phyloP scores from a whole-genome alignment of 2,329 filamentous ascomycete genomes.

The Colletotrichum coccodes region DNA sequence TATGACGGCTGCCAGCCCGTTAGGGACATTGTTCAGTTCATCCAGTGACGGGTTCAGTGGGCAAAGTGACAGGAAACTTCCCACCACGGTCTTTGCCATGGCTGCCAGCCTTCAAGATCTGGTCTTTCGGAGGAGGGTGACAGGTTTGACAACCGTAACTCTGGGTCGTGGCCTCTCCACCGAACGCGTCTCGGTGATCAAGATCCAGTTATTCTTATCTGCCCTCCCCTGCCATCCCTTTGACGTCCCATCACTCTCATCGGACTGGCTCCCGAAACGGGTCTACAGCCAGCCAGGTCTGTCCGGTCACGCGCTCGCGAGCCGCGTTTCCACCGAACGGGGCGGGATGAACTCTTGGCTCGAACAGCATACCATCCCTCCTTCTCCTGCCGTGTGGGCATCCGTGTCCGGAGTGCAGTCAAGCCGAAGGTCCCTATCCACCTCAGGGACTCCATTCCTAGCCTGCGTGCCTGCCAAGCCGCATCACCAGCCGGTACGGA shows the following conservation, averaged over 20 bases:
- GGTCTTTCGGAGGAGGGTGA: neutral
- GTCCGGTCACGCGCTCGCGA: neutral
- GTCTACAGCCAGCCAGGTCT: neutral
- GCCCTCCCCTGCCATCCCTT: neutral
- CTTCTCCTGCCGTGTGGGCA: neutral
- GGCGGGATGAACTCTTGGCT: conserved; percentile 26
- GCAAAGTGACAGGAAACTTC: neutral
- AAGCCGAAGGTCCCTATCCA: conserved; percentile 17
- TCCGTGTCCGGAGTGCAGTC: neutral
- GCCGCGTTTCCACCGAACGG: neutral
- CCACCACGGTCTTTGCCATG: neutral
- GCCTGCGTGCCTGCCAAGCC: conserved; percentile 6
- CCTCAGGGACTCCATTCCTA: neutral
- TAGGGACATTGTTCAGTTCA: neutral
- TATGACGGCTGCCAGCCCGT: neutral
- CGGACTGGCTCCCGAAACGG: neutral
- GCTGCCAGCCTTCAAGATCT: too few species aligned
- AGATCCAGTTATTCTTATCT: neutral
- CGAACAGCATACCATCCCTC: neutral
- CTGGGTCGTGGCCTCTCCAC: neutral
- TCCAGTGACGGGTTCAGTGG: neutral
- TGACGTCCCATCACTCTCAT: neutral
- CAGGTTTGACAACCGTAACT: neutral
- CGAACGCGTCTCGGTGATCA: neutral
- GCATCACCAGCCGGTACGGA: conserved; percentile 6